Evolutionary conservation across 768 basidiomycete species (phyloP).

Genomic region (Albatrellus ellisii): DNA sequence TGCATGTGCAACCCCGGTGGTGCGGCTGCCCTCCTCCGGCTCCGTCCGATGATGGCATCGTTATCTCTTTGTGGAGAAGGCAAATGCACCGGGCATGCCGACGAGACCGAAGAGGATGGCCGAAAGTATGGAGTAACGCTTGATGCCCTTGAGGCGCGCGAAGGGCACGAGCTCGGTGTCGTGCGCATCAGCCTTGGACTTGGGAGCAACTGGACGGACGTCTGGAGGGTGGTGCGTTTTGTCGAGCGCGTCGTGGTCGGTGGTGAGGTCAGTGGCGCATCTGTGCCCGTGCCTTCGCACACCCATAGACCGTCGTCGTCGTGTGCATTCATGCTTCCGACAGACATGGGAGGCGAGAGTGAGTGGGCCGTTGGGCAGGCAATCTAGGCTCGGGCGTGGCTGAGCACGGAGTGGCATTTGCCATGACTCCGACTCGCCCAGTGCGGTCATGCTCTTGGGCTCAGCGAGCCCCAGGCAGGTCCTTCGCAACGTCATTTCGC

Average conservation of each 20-base stretch:
- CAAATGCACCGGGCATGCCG: conserved; percentile 52
- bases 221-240: conserved; percentile 25
- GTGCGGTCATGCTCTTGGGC: too few species aligned
- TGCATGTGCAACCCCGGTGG: conserved; percentile 87
- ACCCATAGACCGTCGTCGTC: too few species aligned
- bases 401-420: too few species aligned
- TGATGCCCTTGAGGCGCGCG: conserved; percentile 42
- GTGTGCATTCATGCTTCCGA: too few species aligned
- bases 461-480: too few species aligned
- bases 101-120: conserved; percentile 50
- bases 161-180: conserved; percentile 62
- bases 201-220: conserved; percentile 67
- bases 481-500: too few species aligned
- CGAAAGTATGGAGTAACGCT: conserved; percentile 58
- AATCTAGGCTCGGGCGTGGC: too few species aligned
- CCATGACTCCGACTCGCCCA: too few species aligned
- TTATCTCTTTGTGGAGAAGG: too few species aligned
- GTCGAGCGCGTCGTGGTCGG: conserved; percentile 7
- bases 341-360: too few species aligned
- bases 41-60: conserved; percentile 48
- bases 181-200: conserved; percentile 70
- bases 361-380: too few species aligned
- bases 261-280: neutral
- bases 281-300: too few species aligned
- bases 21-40: conserved; percentile 56